Conservation (phyloP, 2,329 filamentous ascomycete genomes). For the Aspergillus ochraceoroseus region DNA sequence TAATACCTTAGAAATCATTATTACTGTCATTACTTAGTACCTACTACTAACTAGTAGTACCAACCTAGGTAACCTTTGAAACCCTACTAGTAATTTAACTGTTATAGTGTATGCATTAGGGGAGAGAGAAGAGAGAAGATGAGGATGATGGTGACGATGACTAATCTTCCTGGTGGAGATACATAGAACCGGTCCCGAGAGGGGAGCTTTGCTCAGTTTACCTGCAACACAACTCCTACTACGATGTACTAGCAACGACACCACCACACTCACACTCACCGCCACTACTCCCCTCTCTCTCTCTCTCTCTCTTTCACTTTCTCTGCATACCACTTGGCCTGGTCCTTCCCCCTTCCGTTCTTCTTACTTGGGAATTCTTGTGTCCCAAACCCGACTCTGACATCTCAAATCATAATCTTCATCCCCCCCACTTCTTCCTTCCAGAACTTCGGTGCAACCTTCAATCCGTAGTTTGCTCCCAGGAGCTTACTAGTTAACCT, state of each 20-base stretch:
- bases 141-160: slow-evolving; percentile 15
- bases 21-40: no score
- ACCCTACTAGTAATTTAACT: no score
- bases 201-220: no score
- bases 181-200: slow-evolving; percentile 13
- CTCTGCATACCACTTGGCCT: slow-evolving; percentile 1
- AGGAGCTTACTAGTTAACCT: slow-evolving; percentile 14
- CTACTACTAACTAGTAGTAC: no score
- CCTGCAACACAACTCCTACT: no score
- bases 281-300: no score
- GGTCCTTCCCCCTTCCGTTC: slow-evolving; percentile 3
- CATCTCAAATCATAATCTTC: slow-evolving; percentile 7
- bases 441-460: slow-evolving; percentile 7
- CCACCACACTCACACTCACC: slow-evolving; percentile 14
- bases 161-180: slow-evolving; percentile 12
- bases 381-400: slow-evolving; percentile 10
- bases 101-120: no score
- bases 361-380: slow-evolving; percentile 10
- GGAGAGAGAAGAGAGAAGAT: no score
- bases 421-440: slow-evolving; percentile 13
- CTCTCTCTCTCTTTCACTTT: no score
- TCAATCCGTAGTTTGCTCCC: slow-evolving; percentile 13
- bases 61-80: no score
- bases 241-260: slow-evolving; percentile 10
- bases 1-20: no score